These are phyloP conservation scores for Marasmius oreades DNA, from an alignment of 1,284 basidiomycete genomes.

Conservation along the genomic window DNA sequence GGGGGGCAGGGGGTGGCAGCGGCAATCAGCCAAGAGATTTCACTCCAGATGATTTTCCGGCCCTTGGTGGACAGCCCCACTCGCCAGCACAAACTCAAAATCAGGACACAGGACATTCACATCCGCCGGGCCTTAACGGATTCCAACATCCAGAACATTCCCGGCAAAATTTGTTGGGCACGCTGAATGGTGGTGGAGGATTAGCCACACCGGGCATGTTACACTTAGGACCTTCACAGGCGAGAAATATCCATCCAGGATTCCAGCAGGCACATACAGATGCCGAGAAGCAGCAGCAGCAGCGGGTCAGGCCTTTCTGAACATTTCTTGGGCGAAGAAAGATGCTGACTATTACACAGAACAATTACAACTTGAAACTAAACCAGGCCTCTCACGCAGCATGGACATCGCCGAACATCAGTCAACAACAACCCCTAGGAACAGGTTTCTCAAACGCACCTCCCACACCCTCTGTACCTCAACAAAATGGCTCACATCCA, in stretches of 20 bases:
- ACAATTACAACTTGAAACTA: conserved; percentile 59
- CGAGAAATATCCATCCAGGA: conserved; percentile 55
- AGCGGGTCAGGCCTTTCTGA: conserved; percentile 50
- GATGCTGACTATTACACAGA: conserved; percentile 28
- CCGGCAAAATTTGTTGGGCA: conserved; percentile 52
- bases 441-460: conserved; percentile 23
- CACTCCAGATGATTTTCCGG: conserved; percentile 79
- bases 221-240: conserved; percentile 50
- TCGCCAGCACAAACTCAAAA: conserved; percentile 13
- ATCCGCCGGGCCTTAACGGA: conserved; percentile 74
- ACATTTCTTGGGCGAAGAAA: conserved; percentile 15
- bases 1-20: conserved; percentile 35
- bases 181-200: conserved; percentile 37
- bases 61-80: conserved; percentile 62
- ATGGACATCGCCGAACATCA: conserved; percentile 55
- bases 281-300: conserved; percentile 63
- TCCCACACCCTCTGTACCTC: conserved; percentile 22
- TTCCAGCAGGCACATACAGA: conserved; percentile 56
- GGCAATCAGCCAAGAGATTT: conserved; percentile 61
- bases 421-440: conserved; percentile 34
- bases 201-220: conserved; percentile 63
- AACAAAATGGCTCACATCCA: conserved; percentile 32
- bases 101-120: conserved; percentile 35
- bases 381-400: conserved; percentile 61
- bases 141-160: conserved; percentile 47